Base-by-base conservation (phyloP, 306 rosid species). In the Elaeagnus macrophylla region DNA sequence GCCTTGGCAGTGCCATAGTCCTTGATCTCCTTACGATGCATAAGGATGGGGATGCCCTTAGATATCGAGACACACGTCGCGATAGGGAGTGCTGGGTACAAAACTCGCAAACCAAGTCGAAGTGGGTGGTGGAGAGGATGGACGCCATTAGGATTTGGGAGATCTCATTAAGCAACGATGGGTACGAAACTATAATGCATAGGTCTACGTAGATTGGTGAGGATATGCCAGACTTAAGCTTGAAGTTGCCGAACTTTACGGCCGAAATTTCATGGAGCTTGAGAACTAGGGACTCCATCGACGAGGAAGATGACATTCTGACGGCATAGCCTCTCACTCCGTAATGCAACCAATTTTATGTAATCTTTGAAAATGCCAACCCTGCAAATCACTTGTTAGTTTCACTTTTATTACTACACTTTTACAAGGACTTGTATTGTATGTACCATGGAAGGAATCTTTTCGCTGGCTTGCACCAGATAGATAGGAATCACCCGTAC, bases 201-300 rank as follows among this genome's bases (percentile, higher is more conserved):
- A 90, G 86, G 77, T 90, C 97, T 40, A 90, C 74, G 81, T 90
- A 86, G 69, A 90, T 79, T 0, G 94, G 97, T 19, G 97, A 90
- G 60, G 68, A 73, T 73, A 90, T 90, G 65, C 97, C 95, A 48
- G 97, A 86, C 62, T 86, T 86, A 56, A 90, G 90, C 79, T 83
- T 86, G 82, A 86, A 90, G 81, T 73, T 77, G 36, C 95, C 95
- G 56, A 90, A 90, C 45, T 90, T 90, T 17, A 90, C 94, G 45
- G 97, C 97, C 18, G 95, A 81, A 55, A 90, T 83, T 52, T 90
- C 95, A 59, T 83, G 86, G 68, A 90, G 94, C 32, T 77, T 56
- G 37, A 90, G 84, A 66, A 90, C 67, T 0, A 90, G 72, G 53
- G 95, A 77, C 68, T 90, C 95, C 75, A 65, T 65, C 16, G 80